Percentiles rank a stretch among this genome's conserved stretches.
phyloP scores from a whole-genome alignment of 2,329 filamentous ascomycete genomes.

The Paraphoma sp. region DNA sequence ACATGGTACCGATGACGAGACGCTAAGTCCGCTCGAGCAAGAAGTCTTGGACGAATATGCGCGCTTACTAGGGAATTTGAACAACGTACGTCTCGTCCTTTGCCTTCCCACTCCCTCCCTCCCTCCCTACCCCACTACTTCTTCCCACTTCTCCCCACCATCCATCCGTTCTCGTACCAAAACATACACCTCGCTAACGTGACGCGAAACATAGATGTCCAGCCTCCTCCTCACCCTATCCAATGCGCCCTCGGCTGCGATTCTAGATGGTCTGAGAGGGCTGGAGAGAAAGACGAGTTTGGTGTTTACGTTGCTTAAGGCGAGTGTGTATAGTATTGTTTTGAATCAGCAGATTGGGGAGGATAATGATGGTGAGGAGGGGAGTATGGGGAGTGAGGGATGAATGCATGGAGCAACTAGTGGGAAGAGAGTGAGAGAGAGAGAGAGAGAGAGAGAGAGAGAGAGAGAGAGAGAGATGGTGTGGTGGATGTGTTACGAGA shows the following conservation, averaged over 20 bases:
- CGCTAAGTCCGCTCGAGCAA: slow-evolving; percentile 80
- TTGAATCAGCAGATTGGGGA: slow-evolving; percentile 80
- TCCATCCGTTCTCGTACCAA: slow-evolving; percentile 29
- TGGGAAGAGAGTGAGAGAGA: slow-evolving; percentile 2
- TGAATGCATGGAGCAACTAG: slow-evolving; percentile 22
- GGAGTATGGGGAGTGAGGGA: slow-evolving; percentile 17
- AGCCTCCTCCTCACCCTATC: slow-evolving; percentile 72
- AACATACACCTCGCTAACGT: slow-evolving; percentile 60
- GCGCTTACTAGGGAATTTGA: slow-evolving; percentile 85
- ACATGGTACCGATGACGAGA: slow-evolving; percentile 28
- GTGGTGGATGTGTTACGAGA: background rate
- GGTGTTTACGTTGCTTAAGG: slow-evolving; percentile 95
- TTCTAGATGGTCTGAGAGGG: slow-evolving; percentile 83
- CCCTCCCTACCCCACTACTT: too few species aligned
- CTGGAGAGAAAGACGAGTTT: slow-evolving; percentile 93
- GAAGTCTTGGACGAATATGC: slow-evolving; percentile 96
- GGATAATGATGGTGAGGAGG: slow-evolving; percentile 28
- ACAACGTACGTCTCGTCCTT: slow-evolving; percentile 74
- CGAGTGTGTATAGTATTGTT: slow-evolving; percentile 98
- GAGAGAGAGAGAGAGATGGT: slow-evolving; percentile 3
- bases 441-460: slow-evolving; percentile 1
- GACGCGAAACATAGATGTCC: slow-evolving; percentile 51
- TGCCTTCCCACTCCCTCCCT: too few species aligned
- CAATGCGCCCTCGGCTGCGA: slow-evolving; percentile 69
- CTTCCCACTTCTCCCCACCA: background rate